Evolutionary conservation across 768 basidiomycete species (phyloP), one percentile per base, ranked within the genome.

Genomic region (Termitomyces sp.): DNA sequence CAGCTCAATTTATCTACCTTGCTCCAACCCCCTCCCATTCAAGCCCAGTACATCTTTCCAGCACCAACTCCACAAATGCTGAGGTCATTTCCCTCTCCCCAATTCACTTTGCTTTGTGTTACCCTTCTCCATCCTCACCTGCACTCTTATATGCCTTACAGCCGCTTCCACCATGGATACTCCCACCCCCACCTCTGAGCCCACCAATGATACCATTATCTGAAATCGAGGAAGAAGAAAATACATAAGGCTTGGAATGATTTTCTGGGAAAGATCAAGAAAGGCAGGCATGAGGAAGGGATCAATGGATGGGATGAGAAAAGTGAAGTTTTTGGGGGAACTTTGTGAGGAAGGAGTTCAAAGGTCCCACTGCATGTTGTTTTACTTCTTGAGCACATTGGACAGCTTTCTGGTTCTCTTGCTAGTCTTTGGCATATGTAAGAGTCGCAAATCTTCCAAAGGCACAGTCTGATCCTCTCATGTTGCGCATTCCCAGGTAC

Each of bases 261-360:
- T 18, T 66, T 67, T 31, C 68, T 65, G 1, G 67, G 71, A 67
- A 64, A 46, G 12, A 63, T 53, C 18, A 63, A 65, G 8, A 62
- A 48, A 20, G 26, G 31, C 6, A 43, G n/a, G 43, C 44, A 22
- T 24, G 42, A 37, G 42, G 37, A 34, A 18, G 34, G 3, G 10
- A 0, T 13, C 20, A 32, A 34, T 37, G 39, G 13, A 18, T 39
- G 6, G 24, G 31, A 1, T 24, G 34, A 16, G 34, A 26, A 47
- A 43, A 26, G 2, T 3, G 50, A 29, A 55, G 14, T 43, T n/a
- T 43, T 47, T 4, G 20, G 20, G 44, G 24, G 26, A 26, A 46
- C 31, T 18, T 44, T 46, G n/a, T 24, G 49, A 20, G 10, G 39
- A 2, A 39, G 34, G 22, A 51, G 46, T 56, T 18, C 44, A 50